phyloP scores from a whole-genome alignment of 2,329 filamentous ascomycete genomes.

The Apiospora saccharicola region DNA sequence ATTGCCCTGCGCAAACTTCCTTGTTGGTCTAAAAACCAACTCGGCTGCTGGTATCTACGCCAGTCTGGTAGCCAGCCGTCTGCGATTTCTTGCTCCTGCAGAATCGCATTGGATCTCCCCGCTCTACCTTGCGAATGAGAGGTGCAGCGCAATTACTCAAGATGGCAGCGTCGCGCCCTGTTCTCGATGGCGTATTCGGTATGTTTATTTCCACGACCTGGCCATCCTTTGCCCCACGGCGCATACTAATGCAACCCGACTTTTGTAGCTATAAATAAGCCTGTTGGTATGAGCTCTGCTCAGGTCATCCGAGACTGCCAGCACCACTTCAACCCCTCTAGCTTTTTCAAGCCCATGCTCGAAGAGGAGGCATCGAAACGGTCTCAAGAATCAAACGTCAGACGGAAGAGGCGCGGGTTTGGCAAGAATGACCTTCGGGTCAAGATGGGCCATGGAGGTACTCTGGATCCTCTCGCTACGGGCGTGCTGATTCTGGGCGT shows the following conservation, averaged over 20 bases:
- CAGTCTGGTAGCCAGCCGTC: background rate
- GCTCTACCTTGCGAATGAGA: conserved; percentile 41
- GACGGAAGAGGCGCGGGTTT: conserved; percentile 65
- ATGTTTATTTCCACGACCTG: conserved; percentile 35
- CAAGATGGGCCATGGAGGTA: conserved; percentile 96
- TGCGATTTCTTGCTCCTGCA: background rate
- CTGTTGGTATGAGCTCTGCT: conserved; percentile 83
- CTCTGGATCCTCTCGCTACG: conserved; percentile 91
- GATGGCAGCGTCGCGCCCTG: conserved; percentile 59
- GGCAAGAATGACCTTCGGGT: conserved; percentile 71
- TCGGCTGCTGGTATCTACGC: background rate
- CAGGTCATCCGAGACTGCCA: conserved; percentile 91
- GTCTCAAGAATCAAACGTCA: conserved; percentile 62
- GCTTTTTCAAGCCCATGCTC: conserved; percentile 80
- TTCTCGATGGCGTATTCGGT: conserved; percentile 67
- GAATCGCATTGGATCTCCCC: background rate
- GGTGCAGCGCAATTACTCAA: conserved; percentile 43
- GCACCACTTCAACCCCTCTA: conserved; percentile 80
- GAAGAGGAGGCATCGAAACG: conserved; percentile 65
- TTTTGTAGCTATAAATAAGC: conserved; percentile 86
- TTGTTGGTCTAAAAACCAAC: background rate
- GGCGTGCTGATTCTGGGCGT: conserved; percentile 91
- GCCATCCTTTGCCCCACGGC: background rate
- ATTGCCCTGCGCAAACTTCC: background rate
- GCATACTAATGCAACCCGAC: conserved; percentile 25